Conservation (phyloP, 495 filamentous ascomycete species). For the Alectoria sarmentosa region DNA sequence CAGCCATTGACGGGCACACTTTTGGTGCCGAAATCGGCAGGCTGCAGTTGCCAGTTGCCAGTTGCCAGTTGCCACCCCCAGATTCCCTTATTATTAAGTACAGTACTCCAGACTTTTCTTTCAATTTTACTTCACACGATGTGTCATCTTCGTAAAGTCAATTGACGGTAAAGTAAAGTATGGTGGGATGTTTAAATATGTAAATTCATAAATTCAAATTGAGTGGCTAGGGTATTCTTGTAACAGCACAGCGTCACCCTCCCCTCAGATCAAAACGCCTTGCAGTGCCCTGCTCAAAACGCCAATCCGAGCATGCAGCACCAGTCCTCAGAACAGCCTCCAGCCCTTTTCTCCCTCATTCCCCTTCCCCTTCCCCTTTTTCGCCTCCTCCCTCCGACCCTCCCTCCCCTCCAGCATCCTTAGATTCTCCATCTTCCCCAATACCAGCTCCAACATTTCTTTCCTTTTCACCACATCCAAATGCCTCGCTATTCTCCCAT, state of each 20-base stretch:
- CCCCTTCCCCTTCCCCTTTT: constrained; percentile 39
- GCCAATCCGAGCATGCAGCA: background rate
- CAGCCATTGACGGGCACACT: background rate
- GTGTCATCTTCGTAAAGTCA: constrained; percentile 1
- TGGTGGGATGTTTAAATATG: too few species aligned
- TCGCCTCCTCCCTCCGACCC: constrained; percentile 13
- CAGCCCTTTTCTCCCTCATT: constrained; percentile 44
- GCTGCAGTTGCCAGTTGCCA: too few species aligned
- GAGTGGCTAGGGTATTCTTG: constrained; percentile 2
- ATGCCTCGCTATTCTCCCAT: constrained; percentile 79
- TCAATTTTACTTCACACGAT: background rate
- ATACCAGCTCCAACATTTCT: constrained; percentile 82
- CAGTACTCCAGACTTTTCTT: background rate
- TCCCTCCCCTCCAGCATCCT: constrained; percentile 60
- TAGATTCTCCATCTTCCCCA: constrained; percentile 89
- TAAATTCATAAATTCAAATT: too few species aligned
- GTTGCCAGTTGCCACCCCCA: background rate
- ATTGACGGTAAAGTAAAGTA: background rate
- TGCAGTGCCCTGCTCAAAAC: background rate
- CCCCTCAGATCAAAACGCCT: background rate
- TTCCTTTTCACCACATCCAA: constrained; percentile 88
- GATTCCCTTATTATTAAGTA: background rate
- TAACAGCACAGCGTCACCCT: background rate
- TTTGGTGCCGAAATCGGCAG: background rate
- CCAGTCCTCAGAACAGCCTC: constrained; percentile 29